phyloP scores from a whole-genome alignment of 148 eudicot species.

The Rhododendron henanense region DNA sequence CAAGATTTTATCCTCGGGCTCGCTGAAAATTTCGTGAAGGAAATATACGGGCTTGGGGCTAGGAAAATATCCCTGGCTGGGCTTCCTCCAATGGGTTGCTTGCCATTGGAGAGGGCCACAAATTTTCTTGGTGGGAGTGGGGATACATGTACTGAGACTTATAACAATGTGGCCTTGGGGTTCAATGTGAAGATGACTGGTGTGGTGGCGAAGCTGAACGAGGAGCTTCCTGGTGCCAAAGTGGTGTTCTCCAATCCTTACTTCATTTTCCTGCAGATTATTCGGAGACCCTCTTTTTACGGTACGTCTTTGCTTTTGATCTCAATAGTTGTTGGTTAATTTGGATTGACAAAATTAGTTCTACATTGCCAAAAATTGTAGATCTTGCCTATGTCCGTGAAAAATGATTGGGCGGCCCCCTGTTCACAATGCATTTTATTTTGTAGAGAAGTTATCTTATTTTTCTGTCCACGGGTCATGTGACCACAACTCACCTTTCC shows the following conservation, averaged over 20 bases:
- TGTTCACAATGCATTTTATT: background rate
- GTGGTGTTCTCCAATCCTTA: slow-evolving; percentile 58
- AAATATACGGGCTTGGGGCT: slow-evolving; percentile 47
- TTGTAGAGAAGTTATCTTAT: background rate
- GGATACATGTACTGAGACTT: slow-evolving; percentile 36
- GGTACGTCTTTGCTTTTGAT: slow-evolving; percentile 31
- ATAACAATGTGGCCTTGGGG: slow-evolving; percentile 50
- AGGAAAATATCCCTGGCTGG: slow-evolving; percentile 54
- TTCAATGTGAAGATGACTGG: slow-evolving; percentile 42
- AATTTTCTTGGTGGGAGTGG: slow-evolving; percentile 25
- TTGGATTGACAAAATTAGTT: background rate
- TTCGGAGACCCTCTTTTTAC: slow-evolving; percentile 37
- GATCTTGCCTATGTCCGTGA: no score
- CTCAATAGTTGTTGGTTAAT: background rate
- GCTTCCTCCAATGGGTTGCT: slow-evolving; percentile 71
- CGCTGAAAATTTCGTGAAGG: slow-evolving; percentile 31
- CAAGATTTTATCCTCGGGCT: slow-evolving; percentile 36
- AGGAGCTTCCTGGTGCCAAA: slow-evolving; percentile 33
- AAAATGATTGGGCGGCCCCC: no score
- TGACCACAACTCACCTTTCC: no score
- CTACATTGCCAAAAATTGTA: background rate
- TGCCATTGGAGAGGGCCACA: slow-evolving; percentile 63
- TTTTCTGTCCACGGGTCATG: no score
- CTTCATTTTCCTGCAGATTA: slow-evolving; percentile 26
- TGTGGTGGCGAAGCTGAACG: slow-evolving; percentile 38